A percentile compares a stretch with the other conserved stretches of the same genome.
phyloP scores from a whole-genome alignment of 2,329 filamentous ascomycete species.

The Cercospora brassicicola region DNA sequence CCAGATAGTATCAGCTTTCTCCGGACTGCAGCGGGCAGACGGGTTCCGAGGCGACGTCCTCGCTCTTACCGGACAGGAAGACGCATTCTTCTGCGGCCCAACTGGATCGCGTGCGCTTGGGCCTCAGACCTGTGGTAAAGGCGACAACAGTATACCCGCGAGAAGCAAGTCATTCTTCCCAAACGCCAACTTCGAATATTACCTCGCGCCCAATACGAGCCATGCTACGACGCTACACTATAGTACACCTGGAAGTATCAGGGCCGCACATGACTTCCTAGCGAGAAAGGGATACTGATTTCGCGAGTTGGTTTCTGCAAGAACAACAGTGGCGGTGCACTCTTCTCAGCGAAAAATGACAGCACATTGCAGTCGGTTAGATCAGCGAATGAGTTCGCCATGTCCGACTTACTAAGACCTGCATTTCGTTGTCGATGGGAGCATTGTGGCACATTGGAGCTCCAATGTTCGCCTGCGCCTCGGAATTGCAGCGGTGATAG shows the following conservation, averaged over 20 bases:
- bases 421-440: not conserved
- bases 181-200: slow-evolving; percentile 21
- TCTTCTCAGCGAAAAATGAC: not conserved
- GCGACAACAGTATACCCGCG: slow-evolving; percentile 19
- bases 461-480: not conserved
- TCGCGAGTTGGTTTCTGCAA: not conserved
- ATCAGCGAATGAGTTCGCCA: not conserved
- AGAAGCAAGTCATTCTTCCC: slow-evolving; percentile 23
- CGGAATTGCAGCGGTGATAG: not conserved
- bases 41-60: slow-evolving; percentile 20
- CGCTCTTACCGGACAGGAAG: slow-evolving; percentile 22
- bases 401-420: not conserved
- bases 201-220: slow-evolving; percentile 22
- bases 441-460: not conserved
- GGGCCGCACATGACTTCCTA: slow-evolving; percentile 22
- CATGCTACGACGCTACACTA: slow-evolving; percentile 26
- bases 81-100: slow-evolving; percentile 27
- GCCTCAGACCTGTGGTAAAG: slow-evolving; percentile 21
- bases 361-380: not conserved
- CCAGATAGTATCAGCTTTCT: slow-evolving; percentile 24
- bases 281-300: slow-evolving; percentile 19
- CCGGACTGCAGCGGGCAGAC: slow-evolving; percentile 19
- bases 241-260: slow-evolving; percentile 18
- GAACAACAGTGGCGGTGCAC: not conserved
- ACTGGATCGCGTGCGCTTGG: slow-evolving; percentile 22